Percentiles rank a stretch among this genome's conserved stretches.
Conservation (phyloP, 805 yeast species). For the Candida hungchunana region DNA sequence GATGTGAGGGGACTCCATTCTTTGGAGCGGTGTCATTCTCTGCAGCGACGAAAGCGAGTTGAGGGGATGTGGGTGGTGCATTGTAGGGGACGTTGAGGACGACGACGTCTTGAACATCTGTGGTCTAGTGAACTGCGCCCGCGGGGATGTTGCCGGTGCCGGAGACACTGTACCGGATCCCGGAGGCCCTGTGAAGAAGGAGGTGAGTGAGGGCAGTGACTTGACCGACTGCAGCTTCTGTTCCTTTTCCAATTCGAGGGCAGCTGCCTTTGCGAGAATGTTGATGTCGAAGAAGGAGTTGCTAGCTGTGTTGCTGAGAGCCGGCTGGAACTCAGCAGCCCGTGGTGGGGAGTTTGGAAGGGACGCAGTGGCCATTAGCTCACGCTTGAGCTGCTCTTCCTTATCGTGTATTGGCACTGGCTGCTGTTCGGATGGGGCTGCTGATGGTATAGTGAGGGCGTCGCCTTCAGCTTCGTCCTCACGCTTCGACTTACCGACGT, state of each 20-base stretch:
- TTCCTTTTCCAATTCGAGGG: conserved; percentile 28
- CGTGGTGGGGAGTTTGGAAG: conserved; percentile 24
- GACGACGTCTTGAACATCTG: conserved; percentile 18
- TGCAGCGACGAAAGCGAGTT: conserved; percentile 49
- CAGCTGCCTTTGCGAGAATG: conserved; percentile 28
- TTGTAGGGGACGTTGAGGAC: conserved; percentile 18
- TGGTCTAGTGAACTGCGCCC: conserved; percentile 14
- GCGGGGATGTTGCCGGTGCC: conserved; percentile 12
- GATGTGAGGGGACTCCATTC: conserved; percentile 26
- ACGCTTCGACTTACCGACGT: conserved; percentile 33
- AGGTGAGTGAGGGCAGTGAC: conserved; percentile 26
- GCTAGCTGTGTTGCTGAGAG: conserved; percentile 3
- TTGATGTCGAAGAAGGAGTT: conserved; percentile 26
- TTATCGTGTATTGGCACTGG: neutral
- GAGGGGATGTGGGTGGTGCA: conserved; percentile 28
- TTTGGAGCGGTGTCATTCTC: conserved; percentile 59
- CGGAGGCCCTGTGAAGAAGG: conserved; percentile 19
- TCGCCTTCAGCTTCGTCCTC: conserved; percentile 2
- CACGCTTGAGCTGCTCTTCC: conserved; percentile 14
- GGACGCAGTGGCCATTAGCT: conserved; percentile 14
- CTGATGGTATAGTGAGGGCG: no score
- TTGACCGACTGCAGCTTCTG: conserved; percentile 26
- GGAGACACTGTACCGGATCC: neutral
- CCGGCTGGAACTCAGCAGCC: conserved; percentile 13
- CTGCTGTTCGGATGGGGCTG: no score